Base-by-base conservation (phyloP, 2,329 filamentous ascomycete species). In the Neocatenulostroma microsporum region DNA sequence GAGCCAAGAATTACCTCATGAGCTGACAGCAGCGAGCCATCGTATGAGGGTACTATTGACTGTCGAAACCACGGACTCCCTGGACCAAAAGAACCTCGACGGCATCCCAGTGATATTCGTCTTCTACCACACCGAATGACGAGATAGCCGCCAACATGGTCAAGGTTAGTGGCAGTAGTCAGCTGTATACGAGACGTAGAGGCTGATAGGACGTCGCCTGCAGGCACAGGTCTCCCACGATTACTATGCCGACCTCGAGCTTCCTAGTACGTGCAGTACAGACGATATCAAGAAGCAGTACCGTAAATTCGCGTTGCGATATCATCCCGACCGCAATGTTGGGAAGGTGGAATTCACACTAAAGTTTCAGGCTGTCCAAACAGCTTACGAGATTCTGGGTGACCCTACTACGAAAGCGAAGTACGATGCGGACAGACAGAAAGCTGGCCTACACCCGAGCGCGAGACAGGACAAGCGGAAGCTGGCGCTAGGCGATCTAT, bases 281-380 rank as follows among this genome's bases (percentile, higher is more conserved):
- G 74, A 79, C 20, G 84, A 91, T 26, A 79, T 94, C 57, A 89
- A 85, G 66, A 91, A 82, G 61, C 82, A 88, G 53, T 94, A 87
- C 62, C 76, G 82, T 49, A 87, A 86, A 61, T 74, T 94, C 54
- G 86, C 86, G 31, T 68, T 93, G 31, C 83, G 84, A 60, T 93
- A 83, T 53, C 23, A 24, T 55, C 87, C 87, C 7, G 87, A 94
- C 58, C 81, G 87, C 41, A 94, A 94, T 55, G 84, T 82, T 9
- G 87, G 87, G 34, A 77, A 76, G 54, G 64, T 74, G 39, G 84
- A 89, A 54, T 82, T 82, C 55, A 84, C 84, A 47, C 71, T 81
- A 21, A 83, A 84, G 54, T 94, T 94, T 54, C 84, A 93, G 59
- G 75, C 80, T 33, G 93, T 94, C 33, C 84, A 93, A 61, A 77